Percentiles rank a stretch among this genome's conserved stretches.
Evolutionary conservation across 139 green algal genomes (phyloP).

Genomic region (Chlorella ohadii): DNA sequence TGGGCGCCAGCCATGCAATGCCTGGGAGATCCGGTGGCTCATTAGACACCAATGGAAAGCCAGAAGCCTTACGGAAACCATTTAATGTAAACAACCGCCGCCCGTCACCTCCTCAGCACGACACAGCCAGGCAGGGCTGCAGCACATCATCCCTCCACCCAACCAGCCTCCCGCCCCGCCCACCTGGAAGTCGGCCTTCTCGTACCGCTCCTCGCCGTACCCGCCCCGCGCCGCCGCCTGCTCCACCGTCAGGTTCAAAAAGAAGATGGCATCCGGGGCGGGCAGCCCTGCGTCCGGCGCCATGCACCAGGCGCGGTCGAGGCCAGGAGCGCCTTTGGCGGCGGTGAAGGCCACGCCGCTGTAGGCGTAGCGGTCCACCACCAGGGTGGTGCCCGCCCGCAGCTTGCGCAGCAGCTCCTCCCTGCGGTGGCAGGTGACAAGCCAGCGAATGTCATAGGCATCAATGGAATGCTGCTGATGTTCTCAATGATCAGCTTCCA

Average conservation of each 20-base stretch:
- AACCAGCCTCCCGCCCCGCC: no score
- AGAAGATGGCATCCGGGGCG: conserved; percentile 88
- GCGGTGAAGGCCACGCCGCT: conserved; percentile 92
- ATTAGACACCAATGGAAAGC: no score
- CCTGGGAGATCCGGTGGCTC: no score
- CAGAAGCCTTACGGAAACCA: no score
- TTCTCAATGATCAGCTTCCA: no score
- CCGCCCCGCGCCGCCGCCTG: conserved; percentile 70
- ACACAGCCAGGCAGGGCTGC: no score
- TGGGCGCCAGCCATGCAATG: no score
- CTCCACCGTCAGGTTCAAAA: conserved; percentile 73
- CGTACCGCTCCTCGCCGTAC: conserved; percentile 93
- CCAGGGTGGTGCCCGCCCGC: conserved; percentile 78
- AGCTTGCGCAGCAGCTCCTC: conserved; percentile 71
- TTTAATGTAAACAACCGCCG: no score
- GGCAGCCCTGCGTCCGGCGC: conserved; percentile 77
- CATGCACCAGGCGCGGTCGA: conserved; percentile 84
- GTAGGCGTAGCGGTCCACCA: conserved; percentile 96
- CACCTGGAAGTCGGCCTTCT: conserved; percentile 76
- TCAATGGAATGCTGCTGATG: no score
- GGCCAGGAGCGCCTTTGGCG: conserved; percentile 79
- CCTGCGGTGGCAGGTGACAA: conserved; percentile 32
- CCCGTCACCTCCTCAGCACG: no score
- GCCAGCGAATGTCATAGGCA: no score
- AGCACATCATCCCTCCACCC: no score